phyloP scores from a whole-genome alignment of 371 early-diverging fungal species.

The Mortierella sp. region DNA sequence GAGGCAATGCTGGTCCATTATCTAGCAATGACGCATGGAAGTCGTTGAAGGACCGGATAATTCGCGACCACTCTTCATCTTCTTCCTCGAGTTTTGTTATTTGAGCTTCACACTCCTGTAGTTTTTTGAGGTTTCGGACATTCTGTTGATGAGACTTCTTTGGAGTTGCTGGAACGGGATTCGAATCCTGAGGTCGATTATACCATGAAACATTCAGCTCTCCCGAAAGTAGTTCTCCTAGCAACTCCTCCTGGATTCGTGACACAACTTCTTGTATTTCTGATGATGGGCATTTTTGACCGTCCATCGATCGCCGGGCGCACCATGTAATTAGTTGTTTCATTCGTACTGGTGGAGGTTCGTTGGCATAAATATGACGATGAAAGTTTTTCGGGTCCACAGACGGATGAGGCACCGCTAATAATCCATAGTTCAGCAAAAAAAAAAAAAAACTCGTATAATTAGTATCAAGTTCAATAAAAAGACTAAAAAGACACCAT shows the following conservation, averaged over 20 bases:
- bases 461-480: background rate
- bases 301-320: constrained; percentile 44
- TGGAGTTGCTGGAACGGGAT: constrained; percentile 9
- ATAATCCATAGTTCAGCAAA: background rate
- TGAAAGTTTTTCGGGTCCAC: constrained; percentile 64
- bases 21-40: constrained; percentile 52
- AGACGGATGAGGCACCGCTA: constrained; percentile 70
- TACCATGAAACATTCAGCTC: constrained; percentile 67
- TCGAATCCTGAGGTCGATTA: constrained; percentile 55
- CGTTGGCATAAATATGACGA: constrained; percentile 75
- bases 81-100: constrained; percentile 54
- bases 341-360: constrained; percentile 74
- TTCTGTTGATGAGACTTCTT: constrained; percentile 67
- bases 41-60: constrained; percentile 51
- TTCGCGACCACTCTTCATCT: constrained; percentile 55
- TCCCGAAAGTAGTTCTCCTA: constrained; percentile 53
- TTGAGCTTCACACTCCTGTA: constrained; percentile 51
- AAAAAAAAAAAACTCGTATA: background rate
- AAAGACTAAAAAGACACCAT: background rate
- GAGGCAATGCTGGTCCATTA: constrained; percentile 25
- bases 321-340: constrained; percentile 78
- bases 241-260: constrained; percentile 59
- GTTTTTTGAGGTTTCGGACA: constrained; percentile 54
- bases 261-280: constrained; percentile 44
- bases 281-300: constrained; percentile 28